These are phyloP conservation scores for Vaccinium darrowii DNA, from an alignment of 148 eudicot species.

Conservation along the genomic window DNA sequence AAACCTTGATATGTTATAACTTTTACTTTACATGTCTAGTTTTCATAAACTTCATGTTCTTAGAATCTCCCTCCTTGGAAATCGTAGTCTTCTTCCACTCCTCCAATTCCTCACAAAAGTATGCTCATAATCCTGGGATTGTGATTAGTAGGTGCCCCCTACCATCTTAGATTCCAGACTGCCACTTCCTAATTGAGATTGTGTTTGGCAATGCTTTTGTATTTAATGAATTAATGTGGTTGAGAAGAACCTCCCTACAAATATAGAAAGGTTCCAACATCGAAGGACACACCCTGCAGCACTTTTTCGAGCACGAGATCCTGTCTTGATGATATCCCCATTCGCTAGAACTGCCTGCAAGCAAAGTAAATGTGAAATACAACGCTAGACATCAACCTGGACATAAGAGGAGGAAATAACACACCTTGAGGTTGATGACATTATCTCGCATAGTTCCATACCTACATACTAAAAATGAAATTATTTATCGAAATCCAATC, in stretches of 20 bases:
- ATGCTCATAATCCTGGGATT: neutral
- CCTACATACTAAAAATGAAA: constrained; percentile 62
- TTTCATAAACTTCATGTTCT: neutral
- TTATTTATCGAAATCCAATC: constrained; percentile 20
- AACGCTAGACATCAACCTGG: neutral
- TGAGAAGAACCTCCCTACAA: neutral
- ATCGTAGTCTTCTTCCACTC: too few species aligned
- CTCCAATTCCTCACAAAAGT: neutral
- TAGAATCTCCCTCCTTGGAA: neutral
- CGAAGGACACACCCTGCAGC: constrained; percentile 82
- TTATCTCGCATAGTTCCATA: constrained; percentile 99
- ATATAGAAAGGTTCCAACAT: neutral
- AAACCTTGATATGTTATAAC: neutral
- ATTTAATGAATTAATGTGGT: neutral
- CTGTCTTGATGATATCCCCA: constrained; percentile 91
- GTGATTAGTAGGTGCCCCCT: neutral
- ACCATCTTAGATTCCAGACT: neutral
- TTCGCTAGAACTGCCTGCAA: constrained; percentile 77
- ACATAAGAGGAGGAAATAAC: constrained; percentile 20
- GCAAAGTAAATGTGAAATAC: constrained; percentile 6
- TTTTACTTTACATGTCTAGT: neutral
- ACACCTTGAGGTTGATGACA: constrained; percentile 88
- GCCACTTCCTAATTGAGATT: neutral
- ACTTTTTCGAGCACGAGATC: constrained; percentile 96
- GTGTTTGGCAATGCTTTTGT: neutral